Evolutionary conservation across 371 early-diverging fungal genomes (phyloP).

Genomic region (Lichtheimia ornata): DNA sequence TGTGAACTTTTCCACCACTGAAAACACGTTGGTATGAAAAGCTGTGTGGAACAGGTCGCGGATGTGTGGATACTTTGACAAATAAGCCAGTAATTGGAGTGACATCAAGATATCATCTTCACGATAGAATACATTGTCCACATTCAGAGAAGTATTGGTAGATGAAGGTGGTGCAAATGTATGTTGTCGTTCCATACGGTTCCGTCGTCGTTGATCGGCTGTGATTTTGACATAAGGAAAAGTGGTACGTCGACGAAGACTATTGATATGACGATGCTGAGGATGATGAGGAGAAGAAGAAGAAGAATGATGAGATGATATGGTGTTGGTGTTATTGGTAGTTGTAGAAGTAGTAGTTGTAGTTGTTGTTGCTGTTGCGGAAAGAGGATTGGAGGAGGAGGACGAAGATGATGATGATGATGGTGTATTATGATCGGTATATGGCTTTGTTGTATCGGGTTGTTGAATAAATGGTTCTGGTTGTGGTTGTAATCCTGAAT

Average conservation of each 20-base stretch:
- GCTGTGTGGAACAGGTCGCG: constrained; percentile 67
- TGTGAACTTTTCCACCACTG: constrained; percentile 74
- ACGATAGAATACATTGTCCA: constrained; percentile 63
- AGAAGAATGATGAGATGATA: background rate
- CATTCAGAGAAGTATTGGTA: background rate
- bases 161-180: constrained; percentile 48
- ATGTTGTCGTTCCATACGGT: constrained; percentile 28
- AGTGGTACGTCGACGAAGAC: constrained; percentile 28
- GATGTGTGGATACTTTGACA: constrained; percentile 83
- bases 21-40: constrained; percentile 68
- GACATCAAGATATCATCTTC: constrained; percentile 85
- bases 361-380: background rate
- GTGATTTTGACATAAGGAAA: constrained; percentile 42
- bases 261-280: background rate
- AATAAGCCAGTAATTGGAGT: constrained; percentile 83
- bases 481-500: constrained; percentile 7
- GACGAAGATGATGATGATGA: too few species aligned
- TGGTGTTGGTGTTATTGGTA: background rate
- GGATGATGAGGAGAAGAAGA: constrained; percentile 15
- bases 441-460: background rate
- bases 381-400: too few species aligned
- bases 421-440: constrained; percentile 1
- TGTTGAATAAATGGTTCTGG: background rate
- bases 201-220: constrained; percentile 33
- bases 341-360: background rate